Conservation (phyloP, 768 basidiomycete species). For the Macrolepiota dolichaula region DNA sequence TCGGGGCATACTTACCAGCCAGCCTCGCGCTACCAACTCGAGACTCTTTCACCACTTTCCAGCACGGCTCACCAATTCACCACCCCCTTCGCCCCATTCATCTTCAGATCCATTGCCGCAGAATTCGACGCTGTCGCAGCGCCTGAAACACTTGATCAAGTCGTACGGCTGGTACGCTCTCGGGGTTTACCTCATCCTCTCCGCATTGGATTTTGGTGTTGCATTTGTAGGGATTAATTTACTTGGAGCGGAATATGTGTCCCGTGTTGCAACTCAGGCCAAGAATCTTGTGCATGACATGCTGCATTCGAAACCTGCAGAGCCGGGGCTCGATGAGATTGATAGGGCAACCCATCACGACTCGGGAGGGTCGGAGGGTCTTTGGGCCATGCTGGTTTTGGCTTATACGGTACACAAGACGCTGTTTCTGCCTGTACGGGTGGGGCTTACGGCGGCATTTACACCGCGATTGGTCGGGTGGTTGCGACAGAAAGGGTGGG, state of each 20-base stretch:
- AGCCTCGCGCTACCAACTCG: conserved; percentile 6
- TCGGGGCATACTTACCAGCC: conserved; percentile 6
- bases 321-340: conserved; percentile 66
- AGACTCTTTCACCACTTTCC: conserved; percentile 12
- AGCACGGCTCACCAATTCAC: conserved; percentile 13
- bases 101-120: conserved; percentile 35
- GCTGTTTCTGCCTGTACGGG: conserved; percentile 80
- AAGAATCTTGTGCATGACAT: conserved; percentile 45
- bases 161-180: conserved; percentile 96
- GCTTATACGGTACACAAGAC: conserved; percentile 98
- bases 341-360: conserved; percentile 35
- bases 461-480: conserved; percentile 87
- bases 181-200: conserved; percentile 79
- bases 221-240: conserved; percentile 83
- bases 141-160: conserved; percentile 80
- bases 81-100: conserved; percentile 9
- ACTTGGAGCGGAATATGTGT: conserved; percentile 88
- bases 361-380: conserved; percentile 56
- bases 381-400: conserved; percentile 89
- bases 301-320: conserved; percentile 51
- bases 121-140: conserved; percentile 58
- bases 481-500: conserved; percentile 82
- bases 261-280: conserved; percentile 55
- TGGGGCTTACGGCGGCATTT: conserved; percentile 83
- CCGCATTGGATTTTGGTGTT: conserved; percentile 77